Evolutionary conservation across 495 filamentous ascomycete genomes (phyloP).

Genomic region (Poronia punctata): DNA sequence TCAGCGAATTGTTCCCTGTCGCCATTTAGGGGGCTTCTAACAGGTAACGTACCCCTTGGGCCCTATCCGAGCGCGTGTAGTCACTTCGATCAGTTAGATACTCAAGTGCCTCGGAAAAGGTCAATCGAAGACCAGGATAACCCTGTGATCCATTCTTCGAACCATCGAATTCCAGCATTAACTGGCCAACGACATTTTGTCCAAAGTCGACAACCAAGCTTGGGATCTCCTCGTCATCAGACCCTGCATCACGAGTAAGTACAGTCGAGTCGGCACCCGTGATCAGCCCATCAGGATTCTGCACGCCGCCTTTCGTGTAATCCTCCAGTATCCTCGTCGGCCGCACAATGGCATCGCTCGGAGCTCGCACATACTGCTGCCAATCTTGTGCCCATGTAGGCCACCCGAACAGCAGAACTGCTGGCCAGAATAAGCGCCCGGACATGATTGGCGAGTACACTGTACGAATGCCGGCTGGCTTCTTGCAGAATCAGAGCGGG

Average conservation of each 20-base stretch:
- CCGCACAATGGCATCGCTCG: slow-evolving; percentile 5
- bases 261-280: slow-evolving; percentile 16
- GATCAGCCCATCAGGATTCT: slow-evolving; percentile 26
- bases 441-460: no score
- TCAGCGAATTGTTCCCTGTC: no score
- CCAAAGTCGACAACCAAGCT: slow-evolving; percentile 39
- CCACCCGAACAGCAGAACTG: no score
- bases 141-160: slow-evolving; percentile 13
- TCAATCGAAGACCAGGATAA: slow-evolving; percentile 34
- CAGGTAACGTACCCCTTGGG: slow-evolving; percentile 1
- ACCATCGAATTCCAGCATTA: slow-evolving; percentile 18
- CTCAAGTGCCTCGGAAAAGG: slow-evolving; percentile 40
- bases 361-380: slow-evolving; percentile 19
- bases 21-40: no score
- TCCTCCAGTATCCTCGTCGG: slow-evolving; percentile 10
- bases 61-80: slow-evolving; percentile 39
- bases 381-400: slow-evolving; percentile 27
- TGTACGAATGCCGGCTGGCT: no score
- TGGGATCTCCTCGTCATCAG: slow-evolving; percentile 6
- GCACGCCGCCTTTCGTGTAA: slow-evolving; percentile 21
- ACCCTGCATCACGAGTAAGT: slow-evolving; percentile 13
- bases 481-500: no score
- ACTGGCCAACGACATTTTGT: slow-evolving; percentile 34
- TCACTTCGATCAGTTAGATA: slow-evolving; percentile 36
- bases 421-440: no score